A percentile compares a stretch with the other conserved stretches of the same genome.
Conservation (phyloP, 495 filamentous ascomycete genomes). For the Penicillium argentinense region DNA sequence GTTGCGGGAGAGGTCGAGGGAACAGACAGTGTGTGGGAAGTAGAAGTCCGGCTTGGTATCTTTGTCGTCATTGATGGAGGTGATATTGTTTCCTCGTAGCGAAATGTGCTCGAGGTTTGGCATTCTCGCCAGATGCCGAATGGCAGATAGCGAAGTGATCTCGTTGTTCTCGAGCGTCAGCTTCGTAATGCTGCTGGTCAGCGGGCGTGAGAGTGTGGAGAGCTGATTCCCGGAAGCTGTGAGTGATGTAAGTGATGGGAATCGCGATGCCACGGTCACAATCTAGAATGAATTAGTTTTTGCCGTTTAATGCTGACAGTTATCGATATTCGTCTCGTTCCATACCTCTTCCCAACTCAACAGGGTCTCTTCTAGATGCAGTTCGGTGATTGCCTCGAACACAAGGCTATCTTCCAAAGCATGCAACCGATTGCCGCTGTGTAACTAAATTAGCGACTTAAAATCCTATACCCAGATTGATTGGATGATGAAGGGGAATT, state of each 20-base stretch:
- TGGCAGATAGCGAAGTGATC: constrained; percentile 57
- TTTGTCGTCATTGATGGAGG: constrained; percentile 21
- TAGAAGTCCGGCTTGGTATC: constrained; percentile 31
- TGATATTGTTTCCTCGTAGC: constrained; percentile 45
- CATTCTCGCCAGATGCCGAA: constrained; percentile 57
- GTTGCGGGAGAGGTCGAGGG: constrained; percentile 83
- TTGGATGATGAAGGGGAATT: constrained; percentile 20
- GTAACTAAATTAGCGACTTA: constrained; percentile 13
- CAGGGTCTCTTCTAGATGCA: constrained; percentile 73
- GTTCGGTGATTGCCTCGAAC: constrained; percentile 60
- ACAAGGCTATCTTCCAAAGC: constrained; percentile 35
- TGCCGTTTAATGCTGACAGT: no score
- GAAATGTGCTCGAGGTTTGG: constrained; percentile 56
- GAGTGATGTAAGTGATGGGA: constrained; percentile 61
- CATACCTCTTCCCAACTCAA: constrained; percentile 70
- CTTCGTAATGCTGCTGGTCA: constrained; percentile 50
- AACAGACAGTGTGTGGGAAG: constrained; percentile 45
- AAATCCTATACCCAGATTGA: background rate
- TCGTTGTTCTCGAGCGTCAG: constrained; percentile 76
- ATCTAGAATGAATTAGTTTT: constrained; percentile 35
- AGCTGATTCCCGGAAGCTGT: constrained; percentile 56
- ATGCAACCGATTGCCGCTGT: constrained; percentile 76
- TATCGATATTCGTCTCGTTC: no score
- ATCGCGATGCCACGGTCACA: constrained; percentile 42
- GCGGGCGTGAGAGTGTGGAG: constrained; percentile 29